phyloP scores from a whole-genome alignment of 768 basidiomycete species.

The Pulveroboletus ravenelii region DNA sequence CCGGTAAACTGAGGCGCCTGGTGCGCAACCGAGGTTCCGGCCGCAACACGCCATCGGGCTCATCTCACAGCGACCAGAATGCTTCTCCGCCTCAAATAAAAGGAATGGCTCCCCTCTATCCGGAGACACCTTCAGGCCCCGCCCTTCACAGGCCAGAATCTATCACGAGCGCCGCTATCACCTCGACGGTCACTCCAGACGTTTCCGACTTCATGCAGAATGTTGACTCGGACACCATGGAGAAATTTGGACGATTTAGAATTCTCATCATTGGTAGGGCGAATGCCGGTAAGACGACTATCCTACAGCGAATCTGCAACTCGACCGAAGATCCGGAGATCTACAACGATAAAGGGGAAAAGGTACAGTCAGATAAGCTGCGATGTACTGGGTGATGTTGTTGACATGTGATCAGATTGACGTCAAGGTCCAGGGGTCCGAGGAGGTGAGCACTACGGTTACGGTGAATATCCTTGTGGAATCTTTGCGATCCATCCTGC shows the following conservation, averaged over 20 bases:
- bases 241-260: neutral
- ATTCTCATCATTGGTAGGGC: neutral
- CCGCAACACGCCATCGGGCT: neutral
- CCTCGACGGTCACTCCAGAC: neutral
- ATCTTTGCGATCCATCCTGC: too few relatives aligned
- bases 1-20: neutral
- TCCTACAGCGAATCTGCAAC: neutral
- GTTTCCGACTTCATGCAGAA: neutral
- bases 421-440: neutral
- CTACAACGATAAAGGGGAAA: neutral
- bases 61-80: neutral
- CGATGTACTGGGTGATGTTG: too few relatives aligned
- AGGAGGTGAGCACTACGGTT: neutral
- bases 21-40: neutral
- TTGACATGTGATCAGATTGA: neutral
- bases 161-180: neutral
- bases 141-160: too few relatives aligned
- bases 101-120: too few relatives aligned
- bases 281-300: neutral
- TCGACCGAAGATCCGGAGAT: neutral
- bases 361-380: neutral
- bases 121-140: too few relatives aligned
- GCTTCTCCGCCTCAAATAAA: too few relatives aligned
- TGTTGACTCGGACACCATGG: neutral
- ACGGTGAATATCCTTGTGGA: too few relatives aligned